A percentile compares a stretch with the other conserved stretches of the same genome.
These are phyloP conservation scores for Golovinomyces cichoracearum DNA, from an alignment of 2,329 filamentous ascomycete genomes.

Conservation along the genomic window DNA sequence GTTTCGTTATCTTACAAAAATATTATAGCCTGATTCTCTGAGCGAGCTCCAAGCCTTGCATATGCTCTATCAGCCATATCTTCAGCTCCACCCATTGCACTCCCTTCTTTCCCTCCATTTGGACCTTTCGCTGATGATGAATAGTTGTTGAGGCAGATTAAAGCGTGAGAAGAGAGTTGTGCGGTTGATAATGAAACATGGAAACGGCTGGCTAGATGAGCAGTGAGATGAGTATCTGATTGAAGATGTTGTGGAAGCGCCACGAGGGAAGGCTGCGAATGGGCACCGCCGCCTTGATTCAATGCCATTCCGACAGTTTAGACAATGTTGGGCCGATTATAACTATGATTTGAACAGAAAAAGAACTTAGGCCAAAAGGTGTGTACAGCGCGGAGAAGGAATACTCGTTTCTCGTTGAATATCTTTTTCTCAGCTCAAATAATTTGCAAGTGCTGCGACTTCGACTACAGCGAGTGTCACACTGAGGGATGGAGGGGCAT, in stretches of 20 bases:
- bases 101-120: slow-evolving; percentile 77
- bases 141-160: slow-evolving; percentile 86
- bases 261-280: slow-evolving; percentile 65
- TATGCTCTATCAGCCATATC: slow-evolving; percentile 73
- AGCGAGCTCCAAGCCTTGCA: slow-evolving; percentile 59
- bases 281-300: slow-evolving; percentile 27
- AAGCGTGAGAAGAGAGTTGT: slow-evolving; percentile 65
- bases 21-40: slow-evolving; percentile 76
- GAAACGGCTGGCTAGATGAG: slow-evolving; percentile 67
- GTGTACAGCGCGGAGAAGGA: too few relatives aligned
- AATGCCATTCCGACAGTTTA: background rate
- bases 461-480: background rate
- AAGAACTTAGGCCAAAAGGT: too few relatives aligned
- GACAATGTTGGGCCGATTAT: too few relatives aligned
- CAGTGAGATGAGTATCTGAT: slow-evolving; percentile 53
- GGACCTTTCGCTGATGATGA: slow-evolving; percentile 66
- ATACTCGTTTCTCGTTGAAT: too few relatives aligned
- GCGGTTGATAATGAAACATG: slow-evolving; percentile 77
- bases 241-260: slow-evolving; percentile 63
- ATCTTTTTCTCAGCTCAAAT: too few relatives aligned
- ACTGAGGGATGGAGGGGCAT: background rate
- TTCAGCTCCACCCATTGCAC: slow-evolving; percentile 75
- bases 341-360: too few relatives aligned
- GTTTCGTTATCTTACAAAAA: slow-evolving; percentile 51
- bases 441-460: background rate